Conservation (phyloP, 2,329 filamentous ascomycete species). For the Apiospora marii region DNA sequence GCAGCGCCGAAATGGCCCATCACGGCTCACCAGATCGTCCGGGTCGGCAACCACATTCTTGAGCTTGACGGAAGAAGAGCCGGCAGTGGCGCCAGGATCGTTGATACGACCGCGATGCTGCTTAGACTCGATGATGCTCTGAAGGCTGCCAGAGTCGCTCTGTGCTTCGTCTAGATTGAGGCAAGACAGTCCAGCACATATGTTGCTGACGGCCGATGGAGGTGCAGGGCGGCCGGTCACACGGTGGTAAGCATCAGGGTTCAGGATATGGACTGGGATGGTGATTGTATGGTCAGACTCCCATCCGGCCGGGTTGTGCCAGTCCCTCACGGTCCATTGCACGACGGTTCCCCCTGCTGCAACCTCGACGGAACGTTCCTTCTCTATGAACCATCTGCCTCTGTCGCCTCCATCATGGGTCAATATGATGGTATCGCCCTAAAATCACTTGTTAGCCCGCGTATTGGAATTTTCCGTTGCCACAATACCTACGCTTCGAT, state of each 20-base stretch:
- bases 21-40: not conserved
- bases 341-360: not conserved
- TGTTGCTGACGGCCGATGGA: slow-evolving; percentile 40
- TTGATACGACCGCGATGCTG: not conserved
- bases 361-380: not conserved
- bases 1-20: not conserved
- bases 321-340: not conserved
- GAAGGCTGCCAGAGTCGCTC: not conserved
- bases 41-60: not conserved
- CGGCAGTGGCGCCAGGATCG: not conserved
- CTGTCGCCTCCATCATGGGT: accelerated
- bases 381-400: not conserved
- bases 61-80: not conserved
- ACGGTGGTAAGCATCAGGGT: slow-evolving; percentile 41
- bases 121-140: not conserved
- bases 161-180: not conserved
- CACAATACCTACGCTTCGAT: too few species aligned
- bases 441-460: not conserved
- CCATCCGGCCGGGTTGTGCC: slow-evolving; percentile 12
- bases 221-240: slow-evolving; percentile 48
- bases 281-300: slow-evolving; percentile 28
- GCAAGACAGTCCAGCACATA: not conserved
- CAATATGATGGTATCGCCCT: not conserved
- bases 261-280: slow-evolving; percentile 47
- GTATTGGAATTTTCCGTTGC: too few species aligned